Conservation (phyloP, 2,329 filamentous ascomycete genomes). For the Penicillium janthinellum region DNA sequence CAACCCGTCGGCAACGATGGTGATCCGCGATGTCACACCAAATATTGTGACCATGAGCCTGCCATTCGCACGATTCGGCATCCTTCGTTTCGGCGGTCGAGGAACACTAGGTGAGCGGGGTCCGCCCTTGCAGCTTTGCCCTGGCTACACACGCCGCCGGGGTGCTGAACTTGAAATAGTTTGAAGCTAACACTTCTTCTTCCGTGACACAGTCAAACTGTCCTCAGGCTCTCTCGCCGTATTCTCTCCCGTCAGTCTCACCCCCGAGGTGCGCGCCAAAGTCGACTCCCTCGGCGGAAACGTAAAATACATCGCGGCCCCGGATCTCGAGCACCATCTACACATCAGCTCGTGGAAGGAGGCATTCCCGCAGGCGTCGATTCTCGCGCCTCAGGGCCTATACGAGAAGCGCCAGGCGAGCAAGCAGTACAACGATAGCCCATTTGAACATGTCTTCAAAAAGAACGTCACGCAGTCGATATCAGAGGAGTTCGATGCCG, state of each 20-base stretch:
- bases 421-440: conserved; percentile 56
- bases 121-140: conserved; percentile 9
- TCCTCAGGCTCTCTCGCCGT: conserved; percentile 76
- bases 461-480: conserved; percentile 58
- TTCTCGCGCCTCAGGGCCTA: conserved; percentile 82
- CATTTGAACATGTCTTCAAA: conserved; percentile 70
- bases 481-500: conserved; percentile 75
- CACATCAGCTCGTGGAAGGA: conserved; percentile 83
- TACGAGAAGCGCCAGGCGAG: conserved; percentile 74
- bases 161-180: neutral
- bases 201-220: conserved; percentile 65
- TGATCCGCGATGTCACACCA: conserved; percentile 81
- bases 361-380: conserved; percentile 74
- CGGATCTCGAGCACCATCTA: conserved; percentile 93
- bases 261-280: conserved; percentile 67
- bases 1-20: conserved; percentile 81
- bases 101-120: conserved; percentile 72
- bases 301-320: conserved; percentile 81
- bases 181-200: conserved; percentile 14
- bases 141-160: conserved; percentile 3
- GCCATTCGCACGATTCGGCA: conserved; percentile 81
- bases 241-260: conserved; percentile 89
- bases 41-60: conserved; percentile 63
- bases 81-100: conserved; percentile 79
- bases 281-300: conserved; percentile 65